Base-by-base conservation (phyloP, 345 rosid species). In the Microthlaspi erraticum region DNA sequence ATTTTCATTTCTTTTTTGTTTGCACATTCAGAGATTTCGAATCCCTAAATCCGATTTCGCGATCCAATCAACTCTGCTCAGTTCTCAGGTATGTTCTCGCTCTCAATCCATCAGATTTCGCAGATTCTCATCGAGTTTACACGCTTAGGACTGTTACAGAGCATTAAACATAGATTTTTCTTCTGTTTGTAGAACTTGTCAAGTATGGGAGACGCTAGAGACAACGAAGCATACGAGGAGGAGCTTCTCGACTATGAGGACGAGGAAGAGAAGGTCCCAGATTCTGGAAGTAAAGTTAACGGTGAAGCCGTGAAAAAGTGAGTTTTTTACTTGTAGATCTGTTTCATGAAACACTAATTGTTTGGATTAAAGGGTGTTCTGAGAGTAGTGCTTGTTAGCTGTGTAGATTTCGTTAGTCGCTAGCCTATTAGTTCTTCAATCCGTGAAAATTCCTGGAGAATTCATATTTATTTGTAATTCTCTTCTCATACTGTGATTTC, bases 181-280 rank as follows among this genome's bases (percentile, higher is more conserved):
- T 18, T 11, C 11, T 5, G 46, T 9, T 49, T 73, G 52, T 63
- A 44, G 50, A 52, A 55, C 6, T 42, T 42, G n/a, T 1, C 20
- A 83, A 63, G 48, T 77, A 94, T 94, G 99, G 99, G 88, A 48
- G 99, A 94, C 57, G 86, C 92, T 39, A 88, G 86, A 70, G 99
- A 91, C 79, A 88, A 84, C 93, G 99, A 94, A 29, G 86, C 88
- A n/a, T 94, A 94, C 76, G 98, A 94, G 87, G 99, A 94, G 71
- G 99, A 94, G 93, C 99, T 94, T 60, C 80, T 94, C 38, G 99
- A 94, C 72, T 92, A 94, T 49, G 98, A 94, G 71, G 99, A 94
- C 61, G 99, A 94, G 57, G 99, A 94, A 11, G 96, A 92, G 77
- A 92, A 87, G 66, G 93, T 83, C 54, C 84, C 80, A 2, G 97